Percentiles rank a stretch among this genome's conserved stretches.
Evolutionary conservation across 176 grass and related monocot species (phyloP).

Genomic region (Rhipidocladum racemiflorum): DNA sequence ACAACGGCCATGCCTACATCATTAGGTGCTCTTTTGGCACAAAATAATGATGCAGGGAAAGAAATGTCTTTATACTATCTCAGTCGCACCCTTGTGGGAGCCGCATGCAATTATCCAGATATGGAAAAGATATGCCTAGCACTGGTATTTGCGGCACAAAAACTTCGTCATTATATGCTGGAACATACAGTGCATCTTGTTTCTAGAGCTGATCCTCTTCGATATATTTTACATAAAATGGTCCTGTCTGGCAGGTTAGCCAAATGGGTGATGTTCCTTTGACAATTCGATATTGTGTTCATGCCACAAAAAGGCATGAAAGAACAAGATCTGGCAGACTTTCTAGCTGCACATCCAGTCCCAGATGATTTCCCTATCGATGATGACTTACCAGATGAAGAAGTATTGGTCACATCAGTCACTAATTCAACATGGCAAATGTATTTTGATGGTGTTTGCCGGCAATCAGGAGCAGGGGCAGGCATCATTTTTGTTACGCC

Average conservation of each 20-base stretch:
- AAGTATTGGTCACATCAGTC: no score
- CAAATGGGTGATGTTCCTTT: neutral
- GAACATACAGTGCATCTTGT: neutral
- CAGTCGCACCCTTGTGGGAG: neutral
- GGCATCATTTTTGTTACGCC: neutral
- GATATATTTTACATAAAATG: neutral
- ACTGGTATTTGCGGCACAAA: neutral
- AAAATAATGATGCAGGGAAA: neutral
- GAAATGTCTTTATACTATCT: neutral
- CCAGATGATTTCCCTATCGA: neutral
- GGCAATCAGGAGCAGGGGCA: no score
- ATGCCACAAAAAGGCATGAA: neutral
- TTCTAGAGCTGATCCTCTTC: neutral
- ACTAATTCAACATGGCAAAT: no score
- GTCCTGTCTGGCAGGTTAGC: neutral
- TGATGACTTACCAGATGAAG: no score
- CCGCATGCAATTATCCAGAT: neutral
- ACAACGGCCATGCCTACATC: neutral
- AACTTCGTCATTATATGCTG: neutral
- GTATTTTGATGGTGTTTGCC: no score
- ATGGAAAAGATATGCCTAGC: neutral
- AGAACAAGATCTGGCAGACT: neutral
- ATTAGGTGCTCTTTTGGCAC: neutral
- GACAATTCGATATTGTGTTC: neutral
- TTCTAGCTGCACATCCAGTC: neutral